Evolutionary conservation across 371 early-diverging fungal species (phyloP), one percentile per base, ranked within the genome.

Genomic region (Mycotypha africana): DNA sequence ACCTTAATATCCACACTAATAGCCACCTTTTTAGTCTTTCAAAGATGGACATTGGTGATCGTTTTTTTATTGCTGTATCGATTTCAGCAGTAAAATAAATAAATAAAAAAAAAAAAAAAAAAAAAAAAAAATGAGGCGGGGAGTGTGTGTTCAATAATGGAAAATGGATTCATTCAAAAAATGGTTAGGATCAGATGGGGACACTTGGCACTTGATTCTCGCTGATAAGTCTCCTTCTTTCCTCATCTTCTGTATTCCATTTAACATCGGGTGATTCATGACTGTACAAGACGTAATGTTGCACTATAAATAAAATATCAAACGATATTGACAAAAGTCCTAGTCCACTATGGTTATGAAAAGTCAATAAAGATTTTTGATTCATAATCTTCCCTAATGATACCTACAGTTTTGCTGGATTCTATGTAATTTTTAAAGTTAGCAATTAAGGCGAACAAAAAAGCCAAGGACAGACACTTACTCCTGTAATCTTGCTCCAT

Each of bases 241-340:
- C 73, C 35, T 66, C 73, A 10, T 73, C 73, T 0, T 64, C 60
- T 14, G 69, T 53, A 31, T 53, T 58, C 22, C 65, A 45, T 23
- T 68, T 72, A 32, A 53, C 58, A 44, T 5, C 34, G 15, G 36
- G 33, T 19, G 24, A 24, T 17, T 25, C 25, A 38, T 70, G 58
- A n/a, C 75, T 65, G 58, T 88, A 91, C 3, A 87, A 56, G 8
- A 88, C 54, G 56, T 80, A 93, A 43, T 95, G 95, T 53, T 95
- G 95, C 3, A 70, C 33, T 47, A 95, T 82, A 49, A 95, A 95
- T 12, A 92, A 31, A 14, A 88, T 28, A 43, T 93, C 92, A 56
- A 95, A 94, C 3, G 64, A 67, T 20, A 96, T 85, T 19, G 87
- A 83, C 23, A 84, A 60, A 46, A 91, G 62, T 1, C 92, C 92